Base-by-base conservation (phyloP, 208 protist genomes). In the Leishmania tropica region DNA sequence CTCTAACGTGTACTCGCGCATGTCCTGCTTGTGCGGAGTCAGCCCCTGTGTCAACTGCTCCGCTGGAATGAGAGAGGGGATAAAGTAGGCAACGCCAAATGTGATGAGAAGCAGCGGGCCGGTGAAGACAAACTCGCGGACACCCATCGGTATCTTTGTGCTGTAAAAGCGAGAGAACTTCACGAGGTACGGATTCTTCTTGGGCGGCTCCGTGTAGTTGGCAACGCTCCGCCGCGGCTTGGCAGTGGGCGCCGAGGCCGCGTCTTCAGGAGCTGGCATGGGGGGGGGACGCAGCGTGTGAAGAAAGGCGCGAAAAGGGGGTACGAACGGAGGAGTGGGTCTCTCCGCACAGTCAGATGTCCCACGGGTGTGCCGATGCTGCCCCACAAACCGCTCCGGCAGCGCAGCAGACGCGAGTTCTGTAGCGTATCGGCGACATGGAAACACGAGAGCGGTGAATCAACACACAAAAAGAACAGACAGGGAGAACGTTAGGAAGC, bases 41-140 rank as follows among this genome's bases (percentile, higher is more conserved):
- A 94, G 68, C 4, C 92, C 90, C 67, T 93, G 85, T 8, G 90
- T 95, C 67, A 95, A 94, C 80, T 95, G 90, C 84, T 97, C 94
- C 2, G 89, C 84, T 1, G 89, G 83, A n/a, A 94, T 84, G 15
- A 95, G 72, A 19, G 79, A 80, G 3, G 92, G 91, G 56, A 92
- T 88, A 68, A 89, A 93, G 78, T 97, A 97, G 3, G 91, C 94
- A 40, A 96, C 88, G 28, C 81, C 81, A 78, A 94, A 90, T 17
- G 89, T 90, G 37, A 93, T 89, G 13, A 94, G 45, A 15, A 95
- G 68, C 31, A 96, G 75, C 5, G 94, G 94, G 19, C 88, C 92
- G 4, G 89, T 88, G 75, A 97, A 85, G 53, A 97, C 90, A 86
- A 97, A 97, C 88, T 97, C 92, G 35, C 94, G 94, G 40, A 95